phyloP scores from a whole-genome alignment of 768 basidiomycete genomes.

The Daedaleopsis nitida region DNA sequence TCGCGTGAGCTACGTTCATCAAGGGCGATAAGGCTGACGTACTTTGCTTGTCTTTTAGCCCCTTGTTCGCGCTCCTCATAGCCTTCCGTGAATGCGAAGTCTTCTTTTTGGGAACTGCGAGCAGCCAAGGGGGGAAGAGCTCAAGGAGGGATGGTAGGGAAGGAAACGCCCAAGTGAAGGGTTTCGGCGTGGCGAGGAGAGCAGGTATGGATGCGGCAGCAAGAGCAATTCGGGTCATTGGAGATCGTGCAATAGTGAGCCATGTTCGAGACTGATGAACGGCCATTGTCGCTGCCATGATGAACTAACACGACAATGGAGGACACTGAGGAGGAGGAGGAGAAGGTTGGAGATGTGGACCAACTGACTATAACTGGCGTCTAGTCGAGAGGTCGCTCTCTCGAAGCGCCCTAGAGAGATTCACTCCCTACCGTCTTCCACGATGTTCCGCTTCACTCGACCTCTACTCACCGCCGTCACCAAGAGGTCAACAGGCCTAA shows the following conservation, averaged over 20 bases:
- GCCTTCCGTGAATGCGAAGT: constrained; percentile 90
- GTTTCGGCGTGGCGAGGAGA: constrained; percentile 28
- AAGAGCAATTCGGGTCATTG: constrained; percentile 27
- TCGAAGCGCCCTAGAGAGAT: neutral
- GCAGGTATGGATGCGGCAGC: constrained; percentile 24
- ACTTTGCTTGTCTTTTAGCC: constrained; percentile 93
- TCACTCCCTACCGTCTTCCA: constrained; percentile 19
- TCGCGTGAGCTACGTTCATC: neutral
- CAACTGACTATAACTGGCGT: constrained; percentile 4
- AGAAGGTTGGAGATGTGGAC: constrained; percentile 15
- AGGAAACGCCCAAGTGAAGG: constrained; percentile 41
- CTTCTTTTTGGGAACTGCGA: constrained; percentile 95
- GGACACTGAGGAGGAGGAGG: neutral
- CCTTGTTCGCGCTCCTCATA: constrained; percentile 95
- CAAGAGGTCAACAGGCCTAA: constrained; percentile 84
- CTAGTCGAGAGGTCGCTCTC: constrained; percentile 6
- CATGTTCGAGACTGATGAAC: constrained; percentile 34
- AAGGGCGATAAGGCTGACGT: constrained; percentile 28
- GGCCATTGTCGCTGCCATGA: constrained; percentile 44
- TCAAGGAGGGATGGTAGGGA: constrained; percentile 56
- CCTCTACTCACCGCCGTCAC: constrained; percentile 63
- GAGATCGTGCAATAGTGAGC: constrained; percentile 20
- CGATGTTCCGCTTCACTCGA: constrained; percentile 78
- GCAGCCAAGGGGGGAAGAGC: constrained; percentile 83
- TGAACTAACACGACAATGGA: constrained; percentile 9